Conservation (phyloP, 2,329 filamentous ascomycete species). For the Colletotrichum euphorbiae region DNA sequence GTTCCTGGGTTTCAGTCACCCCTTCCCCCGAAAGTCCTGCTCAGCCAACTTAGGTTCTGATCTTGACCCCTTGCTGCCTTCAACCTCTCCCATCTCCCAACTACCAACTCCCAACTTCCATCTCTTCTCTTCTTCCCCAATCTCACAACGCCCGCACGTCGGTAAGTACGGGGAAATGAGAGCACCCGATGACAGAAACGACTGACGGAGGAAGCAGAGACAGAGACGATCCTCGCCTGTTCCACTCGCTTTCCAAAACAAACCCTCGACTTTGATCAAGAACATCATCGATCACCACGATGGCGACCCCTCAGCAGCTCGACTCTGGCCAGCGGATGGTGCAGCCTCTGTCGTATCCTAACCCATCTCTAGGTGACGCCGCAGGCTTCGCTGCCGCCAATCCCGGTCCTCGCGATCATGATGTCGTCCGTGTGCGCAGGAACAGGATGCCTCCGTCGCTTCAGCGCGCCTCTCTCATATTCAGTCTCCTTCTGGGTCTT, state of each 20-base stretch:
- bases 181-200: too few species aligned
- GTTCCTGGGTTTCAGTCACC: too few species aligned
- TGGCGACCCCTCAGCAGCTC: conserved; percentile 10
- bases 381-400: conserved; percentile 34
- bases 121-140: background rate
- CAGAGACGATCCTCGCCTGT: background rate
- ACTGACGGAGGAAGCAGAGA: too few species aligned
- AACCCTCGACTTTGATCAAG: background rate
- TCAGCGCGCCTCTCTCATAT: conserved; percentile 2
- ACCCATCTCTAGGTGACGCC: conserved; percentile 43
- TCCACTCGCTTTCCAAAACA: background rate
- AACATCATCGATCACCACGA: background rate
- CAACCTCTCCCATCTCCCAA: background rate
- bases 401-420: background rate
- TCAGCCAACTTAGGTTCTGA: background rate
- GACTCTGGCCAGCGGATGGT: conserved; percentile 20
- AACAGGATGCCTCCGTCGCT: background rate
- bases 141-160: background rate
- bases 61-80: background rate
- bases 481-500: conserved; percentile 57
- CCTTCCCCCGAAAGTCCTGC: background rate
- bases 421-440: too few species aligned
- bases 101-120: background rate
- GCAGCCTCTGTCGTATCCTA: conserved; percentile 42
- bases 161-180: too few species aligned